These are phyloP conservation scores for Candida sphagnicola DNA, from an alignment of 805 yeast species.

Conservation along the genomic window DNA sequence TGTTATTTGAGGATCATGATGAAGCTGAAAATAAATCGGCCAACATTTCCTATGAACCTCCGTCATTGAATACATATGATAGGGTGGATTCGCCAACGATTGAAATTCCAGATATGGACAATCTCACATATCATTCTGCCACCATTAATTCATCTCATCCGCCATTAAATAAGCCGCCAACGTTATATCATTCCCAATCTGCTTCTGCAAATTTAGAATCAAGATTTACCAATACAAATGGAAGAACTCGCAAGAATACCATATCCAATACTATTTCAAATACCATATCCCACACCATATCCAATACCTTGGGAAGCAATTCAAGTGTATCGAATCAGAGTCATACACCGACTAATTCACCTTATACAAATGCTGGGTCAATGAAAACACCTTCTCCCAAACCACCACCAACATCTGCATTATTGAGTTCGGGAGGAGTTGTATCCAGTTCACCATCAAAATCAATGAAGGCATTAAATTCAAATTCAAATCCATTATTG, in stretches of 20 bases:
- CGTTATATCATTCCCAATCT: constrained; percentile 40
- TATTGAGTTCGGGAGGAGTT: constrained; percentile 12
- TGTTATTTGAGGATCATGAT: constrained; percentile 57
- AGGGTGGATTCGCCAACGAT: constrained; percentile 55
- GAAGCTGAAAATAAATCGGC: constrained; percentile 9
- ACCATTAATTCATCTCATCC: constrained; percentile 12
- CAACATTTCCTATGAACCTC: constrained; percentile 9
- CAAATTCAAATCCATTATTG: constrained; percentile 42
- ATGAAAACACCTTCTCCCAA: constrained; percentile 35
- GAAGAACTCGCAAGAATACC: not conserved
- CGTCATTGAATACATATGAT: constrained; percentile 12
- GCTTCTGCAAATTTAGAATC: constrained; percentile 38
- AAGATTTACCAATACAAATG: constrained; percentile 11
- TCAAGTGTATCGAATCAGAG: not conserved
- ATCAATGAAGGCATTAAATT: constrained; percentile 49
- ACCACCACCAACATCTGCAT: constrained; percentile 20
- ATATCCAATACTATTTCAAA: too few species aligned
- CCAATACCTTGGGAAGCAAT: not conserved
- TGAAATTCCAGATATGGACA: constrained; percentile 69
- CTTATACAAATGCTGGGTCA: constrained; percentile 29
- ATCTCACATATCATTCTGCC: constrained; percentile 16
- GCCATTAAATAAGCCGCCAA: constrained; percentile 38
- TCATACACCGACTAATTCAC: constrained; percentile 31
- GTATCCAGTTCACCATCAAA: constrained; percentile 35
- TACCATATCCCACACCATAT: too few species aligned